Conservation (phyloP, 2,329 filamentous ascomycete genomes). For the Akanthomyces uredinophilus region DNA sequence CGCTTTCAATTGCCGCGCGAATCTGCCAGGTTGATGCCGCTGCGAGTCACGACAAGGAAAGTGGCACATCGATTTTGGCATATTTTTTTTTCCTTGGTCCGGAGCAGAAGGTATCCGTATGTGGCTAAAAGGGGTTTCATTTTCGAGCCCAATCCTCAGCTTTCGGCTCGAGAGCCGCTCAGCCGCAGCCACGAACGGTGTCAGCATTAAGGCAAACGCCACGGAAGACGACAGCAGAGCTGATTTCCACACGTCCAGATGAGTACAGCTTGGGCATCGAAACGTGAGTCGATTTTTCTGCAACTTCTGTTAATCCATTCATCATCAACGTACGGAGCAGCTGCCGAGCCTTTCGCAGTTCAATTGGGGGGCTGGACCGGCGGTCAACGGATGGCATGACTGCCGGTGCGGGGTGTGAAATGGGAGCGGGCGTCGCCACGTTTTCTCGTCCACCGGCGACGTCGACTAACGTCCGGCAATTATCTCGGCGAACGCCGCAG, state of each 20-base stretch:
- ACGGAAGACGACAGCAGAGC: too few species aligned
- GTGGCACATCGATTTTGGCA: too few species aligned
- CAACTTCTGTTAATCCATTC: background rate
- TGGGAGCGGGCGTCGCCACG: background rate
- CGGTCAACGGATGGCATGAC: background rate
- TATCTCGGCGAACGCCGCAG: background rate
- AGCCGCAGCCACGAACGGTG: background rate
- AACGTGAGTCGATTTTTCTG: background rate
- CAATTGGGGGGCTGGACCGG: background rate
- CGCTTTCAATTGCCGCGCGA: too few species aligned
- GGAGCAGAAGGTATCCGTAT: background rate
- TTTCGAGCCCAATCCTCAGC: background rate
- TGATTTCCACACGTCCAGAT: too few species aligned
- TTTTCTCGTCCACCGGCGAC: background rate
- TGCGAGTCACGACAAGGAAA: background rate
- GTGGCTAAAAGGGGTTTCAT: background rate
- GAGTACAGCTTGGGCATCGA: background rate
- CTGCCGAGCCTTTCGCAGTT: background rate
- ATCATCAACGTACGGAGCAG: background rate
- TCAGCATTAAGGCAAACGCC: background rate
- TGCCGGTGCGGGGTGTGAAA: background rate
- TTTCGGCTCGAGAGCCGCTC: background rate
- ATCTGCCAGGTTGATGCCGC: background rate
- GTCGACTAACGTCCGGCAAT: background rate
- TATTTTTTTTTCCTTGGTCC: too few species aligned